Percentiles rank a stretch among this genome's conserved stretches.
These are phyloP conservation scores for Dovyalis caffra DNA, from an alignment of 345 rosid genomes.

Conservation along the genomic window DNA sequence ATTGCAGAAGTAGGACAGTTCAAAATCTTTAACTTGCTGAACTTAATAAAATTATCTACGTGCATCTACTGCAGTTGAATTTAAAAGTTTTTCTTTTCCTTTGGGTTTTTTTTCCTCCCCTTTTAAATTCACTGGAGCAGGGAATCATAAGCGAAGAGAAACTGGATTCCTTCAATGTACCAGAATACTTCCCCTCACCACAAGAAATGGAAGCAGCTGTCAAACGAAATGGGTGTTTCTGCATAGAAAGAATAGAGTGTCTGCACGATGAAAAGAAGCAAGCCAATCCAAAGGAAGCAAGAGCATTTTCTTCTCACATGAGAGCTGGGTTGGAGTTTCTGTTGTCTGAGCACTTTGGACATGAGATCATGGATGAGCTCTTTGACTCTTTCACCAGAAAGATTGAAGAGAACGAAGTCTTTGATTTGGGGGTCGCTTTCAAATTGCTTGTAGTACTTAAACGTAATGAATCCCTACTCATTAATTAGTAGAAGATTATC, in stretches of 20 bases:
- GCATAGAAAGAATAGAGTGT: neutral
- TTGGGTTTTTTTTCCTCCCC: too few species aligned
- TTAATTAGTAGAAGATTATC: too few species aligned
- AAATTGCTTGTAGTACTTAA: neutral
- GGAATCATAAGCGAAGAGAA: neutral
- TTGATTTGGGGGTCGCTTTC: neutral
- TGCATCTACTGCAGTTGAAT: too few species aligned
- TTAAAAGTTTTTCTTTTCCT: too few species aligned
- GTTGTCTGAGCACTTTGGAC: neutral
- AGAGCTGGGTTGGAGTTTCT: neutral
- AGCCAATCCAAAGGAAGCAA: neutral
- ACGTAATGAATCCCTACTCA: neutral
- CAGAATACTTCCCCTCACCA: constrained; percentile 2
- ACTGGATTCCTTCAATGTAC: constrained; percentile 5
- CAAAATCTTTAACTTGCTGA: too few species aligned
- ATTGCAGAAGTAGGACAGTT: neutral
- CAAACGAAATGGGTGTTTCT: constrained; percentile 6
- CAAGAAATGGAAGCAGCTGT: neutral
- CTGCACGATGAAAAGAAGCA: neutral
- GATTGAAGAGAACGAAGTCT: neutral
- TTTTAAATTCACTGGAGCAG: neutral
- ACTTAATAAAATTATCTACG: too few species aligned
- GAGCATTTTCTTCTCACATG: neutral
- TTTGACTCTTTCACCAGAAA: neutral
- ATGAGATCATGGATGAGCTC: neutral